These are phyloP conservation scores for Macrolepiota albuminosa DNA, from an alignment of 768 basidiomycete genomes.

Conservation along the genomic window DNA sequence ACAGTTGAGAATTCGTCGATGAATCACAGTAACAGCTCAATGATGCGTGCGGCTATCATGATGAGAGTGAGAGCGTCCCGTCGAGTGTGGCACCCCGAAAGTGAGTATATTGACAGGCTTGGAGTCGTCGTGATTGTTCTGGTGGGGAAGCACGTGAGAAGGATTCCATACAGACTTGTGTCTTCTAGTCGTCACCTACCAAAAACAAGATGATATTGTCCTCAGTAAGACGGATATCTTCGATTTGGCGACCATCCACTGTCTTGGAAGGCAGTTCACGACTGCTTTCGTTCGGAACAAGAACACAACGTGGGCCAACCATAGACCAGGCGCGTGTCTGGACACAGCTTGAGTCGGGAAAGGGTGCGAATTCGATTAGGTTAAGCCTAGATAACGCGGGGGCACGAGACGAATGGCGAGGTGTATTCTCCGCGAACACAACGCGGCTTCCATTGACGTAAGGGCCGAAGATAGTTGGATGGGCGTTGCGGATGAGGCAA, in stretches of 20 bases:
- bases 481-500: slow-evolving; percentile 41
- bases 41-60: slow-evolving; percentile 22
- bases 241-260: slow-evolving; percentile 40
- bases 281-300: slow-evolving; percentile 37
- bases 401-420: slow-evolving; percentile 14
- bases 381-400: slow-evolving; percentile 26
- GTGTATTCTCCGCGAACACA: slow-evolving; percentile 38
- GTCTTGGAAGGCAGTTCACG: slow-evolving; percentile 41
- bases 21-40: not conserved
- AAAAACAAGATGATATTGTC: slow-evolving; percentile 56
- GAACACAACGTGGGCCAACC: slow-evolving; percentile 33
- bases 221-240: slow-evolving; percentile 51
- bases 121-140: slow-evolving; percentile 35
- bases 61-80: slow-evolving; percentile 16
- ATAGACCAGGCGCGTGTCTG: slow-evolving; percentile 34
- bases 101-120: slow-evolving; percentile 43
- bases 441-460: slow-evolving; percentile 43
- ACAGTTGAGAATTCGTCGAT: not conserved
- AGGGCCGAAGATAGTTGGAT: slow-evolving; percentile 31
- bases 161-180: not conserved
- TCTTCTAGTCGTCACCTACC: slow-evolving; percentile 28
- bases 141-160: not conserved
- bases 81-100: slow-evolving; percentile 32
- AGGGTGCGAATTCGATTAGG: slow-evolving; percentile 42
- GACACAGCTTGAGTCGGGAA: slow-evolving; percentile 28